phyloP scores from a whole-genome alignment of 1,284 basidiomycete genomes.

The Puccinia polysora region DNA sequence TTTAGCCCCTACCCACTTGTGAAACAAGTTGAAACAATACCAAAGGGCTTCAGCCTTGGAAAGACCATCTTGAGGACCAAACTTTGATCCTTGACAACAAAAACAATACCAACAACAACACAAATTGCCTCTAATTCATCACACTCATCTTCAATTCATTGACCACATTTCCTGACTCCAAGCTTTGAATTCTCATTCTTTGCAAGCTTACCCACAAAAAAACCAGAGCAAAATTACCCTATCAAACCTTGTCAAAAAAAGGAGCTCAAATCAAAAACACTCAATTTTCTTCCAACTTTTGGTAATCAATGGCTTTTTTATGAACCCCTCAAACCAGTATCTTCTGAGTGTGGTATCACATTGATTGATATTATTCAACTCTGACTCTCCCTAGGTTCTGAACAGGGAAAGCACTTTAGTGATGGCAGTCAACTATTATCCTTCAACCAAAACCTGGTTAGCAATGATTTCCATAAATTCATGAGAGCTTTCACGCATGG shows the following conservation, averaged over 20 bases:
- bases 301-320: neutral
- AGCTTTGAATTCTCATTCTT: no score
- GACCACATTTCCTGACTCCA: no score
- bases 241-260: constrained; percentile 27
- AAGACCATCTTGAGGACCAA: no score
- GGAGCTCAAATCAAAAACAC: constrained; percentile 25
- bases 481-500: neutral
- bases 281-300: constrained; percentile 23
- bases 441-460: constrained; percentile 31
- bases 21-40: no score
- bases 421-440: constrained; percentile 29
- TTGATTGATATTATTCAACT: neutral
- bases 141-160: no score
- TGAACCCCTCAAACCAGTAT: neutral
- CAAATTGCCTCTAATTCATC: no score
- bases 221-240: constrained; percentile 15
- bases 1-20: no score
- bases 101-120: no score
- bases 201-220: neutral
- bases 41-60: no score
- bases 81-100: no score
- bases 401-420: constrained; percentile 35
- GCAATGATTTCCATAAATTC: neutral
- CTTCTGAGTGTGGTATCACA: no score
- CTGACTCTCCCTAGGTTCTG: constrained; percentile 4